Evolutionary conservation across 345 rosid genomes (phyloP).

Genomic region (Murraya paniculata): DNA sequence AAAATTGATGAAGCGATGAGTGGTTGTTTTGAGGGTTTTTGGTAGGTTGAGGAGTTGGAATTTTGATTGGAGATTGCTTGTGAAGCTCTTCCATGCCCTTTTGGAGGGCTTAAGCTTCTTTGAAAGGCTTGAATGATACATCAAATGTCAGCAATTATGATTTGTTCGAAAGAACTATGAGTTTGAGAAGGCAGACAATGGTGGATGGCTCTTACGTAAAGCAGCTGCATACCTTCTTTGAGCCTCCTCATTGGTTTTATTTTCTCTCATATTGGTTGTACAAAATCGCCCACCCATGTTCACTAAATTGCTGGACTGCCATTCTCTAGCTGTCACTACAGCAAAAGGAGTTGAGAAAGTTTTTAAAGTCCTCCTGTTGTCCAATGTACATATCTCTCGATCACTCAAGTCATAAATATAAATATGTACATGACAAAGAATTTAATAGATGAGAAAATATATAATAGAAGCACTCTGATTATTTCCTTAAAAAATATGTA

Average conservation of each 20-base stretch:
- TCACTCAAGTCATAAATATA: too few species aligned
- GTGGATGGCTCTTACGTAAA: not conserved
- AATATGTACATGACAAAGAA: too few species aligned
- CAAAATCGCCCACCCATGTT: not conserved
- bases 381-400: too few species aligned
- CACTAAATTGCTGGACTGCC: conserved; percentile 7
- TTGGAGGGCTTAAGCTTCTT: conserved; percentile 66
- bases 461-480: too few species aligned
- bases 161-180: not conserved
- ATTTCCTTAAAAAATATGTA: too few species aligned
- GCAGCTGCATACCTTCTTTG: not conserved
- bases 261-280: not conserved
- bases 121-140: conserved; percentile 44
- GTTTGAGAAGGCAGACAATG: not conserved
- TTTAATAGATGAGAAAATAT: too few species aligned
- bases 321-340: not conserved
- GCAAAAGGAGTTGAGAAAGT: not conserved
- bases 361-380: not conserved
- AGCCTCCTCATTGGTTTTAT: too few species aligned
- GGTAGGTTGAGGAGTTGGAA: conserved; percentile 38
- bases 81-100: conserved; percentile 57
- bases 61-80: conserved; percentile 42
- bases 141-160: conserved; percentile 8
- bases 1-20: conserved; percentile 42
- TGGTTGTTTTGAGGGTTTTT: conserved; percentile 36